Conservation (phyloP, 768 basidiomycete species). For the Termitomyces sp. region DNA sequence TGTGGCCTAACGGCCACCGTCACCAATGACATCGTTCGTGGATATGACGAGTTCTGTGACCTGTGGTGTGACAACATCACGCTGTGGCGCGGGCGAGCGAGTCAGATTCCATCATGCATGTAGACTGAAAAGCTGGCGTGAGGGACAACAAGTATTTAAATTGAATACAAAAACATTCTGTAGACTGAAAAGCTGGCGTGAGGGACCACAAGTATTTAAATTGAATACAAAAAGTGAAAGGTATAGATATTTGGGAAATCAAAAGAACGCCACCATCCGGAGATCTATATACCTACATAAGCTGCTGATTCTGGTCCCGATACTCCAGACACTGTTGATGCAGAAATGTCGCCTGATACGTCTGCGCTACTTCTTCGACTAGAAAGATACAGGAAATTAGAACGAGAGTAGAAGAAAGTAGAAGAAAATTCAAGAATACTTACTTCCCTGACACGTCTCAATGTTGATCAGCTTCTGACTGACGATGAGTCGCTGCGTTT, state of each 20-base stretch:
- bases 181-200: no score
- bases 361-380: not conserved
- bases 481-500: conserved; percentile 23
- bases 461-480: conserved; percentile 21
- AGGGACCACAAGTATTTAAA: not conserved
- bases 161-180: no score
- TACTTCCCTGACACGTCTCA: conserved; percentile 10
- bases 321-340: not conserved
- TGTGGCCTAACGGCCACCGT: not conserved
- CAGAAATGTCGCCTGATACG: not conserved
- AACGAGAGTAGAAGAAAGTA: not conserved
- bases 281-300: not conserved
- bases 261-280: no score
- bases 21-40: conserved; percentile 8
- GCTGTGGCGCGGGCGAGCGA: not conserved
- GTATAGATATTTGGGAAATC: not conserved
- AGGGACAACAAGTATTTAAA: not conserved
- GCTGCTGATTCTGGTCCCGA: not conserved
- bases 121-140: no score
- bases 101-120: no score
- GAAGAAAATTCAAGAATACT: conserved; percentile 9
- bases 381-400: not conserved
- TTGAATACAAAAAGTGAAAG: not conserved
- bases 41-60: not conserved
- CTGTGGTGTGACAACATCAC: not conserved